Percentiles rank a stretch among this genome's conserved stretches.
Evolutionary conservation across 2,329 filamentous ascomycete species (phyloP).

Genomic region (Fusarium caatingaense): DNA sequence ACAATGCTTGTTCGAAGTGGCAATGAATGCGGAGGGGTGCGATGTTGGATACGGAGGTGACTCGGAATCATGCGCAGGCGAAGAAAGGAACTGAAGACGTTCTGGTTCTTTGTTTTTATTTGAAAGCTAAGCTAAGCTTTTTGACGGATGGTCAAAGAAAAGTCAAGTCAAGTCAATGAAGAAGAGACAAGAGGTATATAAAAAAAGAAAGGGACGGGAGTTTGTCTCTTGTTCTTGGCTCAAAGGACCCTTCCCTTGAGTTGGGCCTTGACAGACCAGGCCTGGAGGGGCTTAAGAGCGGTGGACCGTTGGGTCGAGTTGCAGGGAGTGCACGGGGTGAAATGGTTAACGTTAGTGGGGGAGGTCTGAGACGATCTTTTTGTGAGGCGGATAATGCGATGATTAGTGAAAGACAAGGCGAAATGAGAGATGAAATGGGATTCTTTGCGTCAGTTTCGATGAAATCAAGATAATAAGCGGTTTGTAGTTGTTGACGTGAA

Average conservation of each 20-base stretch:
- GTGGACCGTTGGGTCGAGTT: conserved; percentile 49
- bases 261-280: conserved; percentile 37
- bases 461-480: not conserved
- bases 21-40: conserved; percentile 38
- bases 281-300: conserved; percentile 45
- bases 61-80: conserved; percentile 36
- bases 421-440: not conserved
- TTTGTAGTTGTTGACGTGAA: not conserved
- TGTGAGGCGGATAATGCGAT: conserved; percentile 1
- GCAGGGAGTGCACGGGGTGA: conserved; percentile 41
- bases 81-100: conserved; percentile 33
- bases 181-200: conserved; percentile 16
- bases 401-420: not conserved
- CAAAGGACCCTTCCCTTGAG: conserved; percentile 32
- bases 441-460: not conserved
- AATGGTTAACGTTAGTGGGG: conserved; percentile 40
- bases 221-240: conserved; percentile 34
- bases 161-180: conserved; percentile 10
- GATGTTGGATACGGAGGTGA: conserved; percentile 24
- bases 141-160: conserved; percentile 29
- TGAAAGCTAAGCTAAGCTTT: conserved; percentile 45
- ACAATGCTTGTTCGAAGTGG: conserved; percentile 25
- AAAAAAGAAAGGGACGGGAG: conserved; percentile 7
- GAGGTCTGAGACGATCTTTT: conserved; percentile 28
- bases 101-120: conserved; percentile 38